Conservation (phyloP, 2,329 filamentous ascomycete genomes). For the Cladosporium phlei region DNA sequence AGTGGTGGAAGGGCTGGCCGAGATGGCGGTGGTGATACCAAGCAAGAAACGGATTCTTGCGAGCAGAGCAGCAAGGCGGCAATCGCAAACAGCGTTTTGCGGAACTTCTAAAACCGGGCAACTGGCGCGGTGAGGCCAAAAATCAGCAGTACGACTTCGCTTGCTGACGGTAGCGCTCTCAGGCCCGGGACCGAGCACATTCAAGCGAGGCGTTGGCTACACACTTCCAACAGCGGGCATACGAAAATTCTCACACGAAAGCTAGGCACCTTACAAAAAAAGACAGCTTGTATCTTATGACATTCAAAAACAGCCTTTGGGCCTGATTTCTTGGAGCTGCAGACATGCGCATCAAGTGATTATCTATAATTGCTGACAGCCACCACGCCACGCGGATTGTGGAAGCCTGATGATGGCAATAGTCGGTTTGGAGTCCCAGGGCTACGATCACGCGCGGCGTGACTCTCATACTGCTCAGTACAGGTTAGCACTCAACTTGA, state of each 20-base stretch:
- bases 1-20: neutral
- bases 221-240: too few species aligned
- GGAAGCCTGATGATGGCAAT: too few species aligned
- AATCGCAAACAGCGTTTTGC: too few species aligned
- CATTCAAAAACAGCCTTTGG: constrained; percentile 3
- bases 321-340: too few species aligned
- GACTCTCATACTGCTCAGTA: too few species aligned
- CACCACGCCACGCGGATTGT: too few species aligned
- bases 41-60: constrained; percentile 1
- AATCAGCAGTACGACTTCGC: neutral
- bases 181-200: neutral
- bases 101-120: neutral
- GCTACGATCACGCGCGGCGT: too few species aligned
- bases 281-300: constrained; percentile 6
- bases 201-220: neutral
- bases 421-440: too few species aligned
- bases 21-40: constrained; percentile 1
- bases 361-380: too few species aligned
- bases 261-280: neutral
- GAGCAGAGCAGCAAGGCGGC: neutral
- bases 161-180: neutral
- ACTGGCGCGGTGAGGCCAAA: neutral
- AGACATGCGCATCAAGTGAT: too few species aligned
- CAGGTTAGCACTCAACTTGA: too few species aligned
- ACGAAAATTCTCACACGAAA: neutral